Conservation (phyloP, 2,329 filamentous ascomycete species). For the Neocatenulostroma microsporum region DNA sequence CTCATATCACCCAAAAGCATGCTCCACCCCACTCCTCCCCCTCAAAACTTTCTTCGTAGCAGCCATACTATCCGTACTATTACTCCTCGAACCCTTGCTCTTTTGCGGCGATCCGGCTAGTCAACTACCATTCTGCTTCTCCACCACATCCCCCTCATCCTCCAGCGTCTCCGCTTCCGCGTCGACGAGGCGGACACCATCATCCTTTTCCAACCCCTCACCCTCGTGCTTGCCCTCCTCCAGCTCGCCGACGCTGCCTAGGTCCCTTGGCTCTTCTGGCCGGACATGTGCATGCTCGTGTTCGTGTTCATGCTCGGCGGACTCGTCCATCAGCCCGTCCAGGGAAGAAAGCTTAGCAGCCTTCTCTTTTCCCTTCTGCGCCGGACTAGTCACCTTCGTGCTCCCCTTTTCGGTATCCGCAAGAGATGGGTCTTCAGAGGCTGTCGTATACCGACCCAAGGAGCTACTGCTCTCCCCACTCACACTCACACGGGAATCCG, state of each 20-base stretch:
- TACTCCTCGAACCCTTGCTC: neutral
- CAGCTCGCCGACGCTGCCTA: neutral
- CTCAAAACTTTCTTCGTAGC: slow-evolving; percentile 1
- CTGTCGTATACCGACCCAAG: slow-evolving; percentile 11
- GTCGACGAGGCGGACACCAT: slow-evolving; percentile 4
- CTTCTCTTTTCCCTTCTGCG: slow-evolving; percentile 12
- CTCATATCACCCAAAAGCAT: too few relatives aligned
- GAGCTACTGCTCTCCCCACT: slow-evolving; percentile 3
- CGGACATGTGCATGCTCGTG: too few relatives aligned
- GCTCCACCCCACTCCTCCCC: slow-evolving; percentile 4
- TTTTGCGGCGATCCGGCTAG: neutral
- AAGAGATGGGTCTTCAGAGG: slow-evolving; percentile 9
- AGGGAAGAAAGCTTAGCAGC: slow-evolving; percentile 3
- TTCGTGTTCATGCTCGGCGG: too few relatives aligned
- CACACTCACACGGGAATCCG: too few relatives aligned
- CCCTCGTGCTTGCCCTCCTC: neutral
- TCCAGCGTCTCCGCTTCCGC: slow-evolving; percentile 1
- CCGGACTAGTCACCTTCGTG: slow-evolving; percentile 2
- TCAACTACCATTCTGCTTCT: slow-evolving; percentile 1
- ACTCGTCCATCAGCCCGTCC: slow-evolving; percentile 11
- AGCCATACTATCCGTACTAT: neutral
- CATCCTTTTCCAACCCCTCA: slow-evolving; percentile 1
- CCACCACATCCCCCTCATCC: neutral
- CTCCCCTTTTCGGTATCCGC: neutral
- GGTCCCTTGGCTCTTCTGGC: too few relatives aligned